These are phyloP conservation scores for Paramecium caudatum DNA, from an alignment of 73 alveolate species.

Conservation along the genomic window DNA sequence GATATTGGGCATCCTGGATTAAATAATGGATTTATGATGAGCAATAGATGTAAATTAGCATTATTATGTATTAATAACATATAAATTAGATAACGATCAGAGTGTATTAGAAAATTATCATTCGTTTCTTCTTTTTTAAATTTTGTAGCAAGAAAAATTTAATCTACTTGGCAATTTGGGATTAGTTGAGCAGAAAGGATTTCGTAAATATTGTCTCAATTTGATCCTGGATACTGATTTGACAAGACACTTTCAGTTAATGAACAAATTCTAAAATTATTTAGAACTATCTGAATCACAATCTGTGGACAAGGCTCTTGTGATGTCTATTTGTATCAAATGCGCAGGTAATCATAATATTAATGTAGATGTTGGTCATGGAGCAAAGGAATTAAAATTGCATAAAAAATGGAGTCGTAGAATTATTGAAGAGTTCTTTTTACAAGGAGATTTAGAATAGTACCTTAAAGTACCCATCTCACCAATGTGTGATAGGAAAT, in stretches of 20 bases:
- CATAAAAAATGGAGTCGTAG: conserved; percentile 66
- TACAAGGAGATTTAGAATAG: conserved; percentile 70
- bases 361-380: conserved; percentile 71
- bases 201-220: conserved; percentile 54
- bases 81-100: conserved; percentile 69
- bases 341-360: conserved; percentile 65
- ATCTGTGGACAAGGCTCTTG: not conserved
- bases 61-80: conserved; percentile 59
- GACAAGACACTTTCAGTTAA: conserved; percentile 38
- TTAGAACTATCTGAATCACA: conserved; percentile 28
- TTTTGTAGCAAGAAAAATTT: not conserved
- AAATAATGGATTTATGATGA: conserved; percentile 76
- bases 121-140: conserved; percentile 59
- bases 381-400: conserved; percentile 43
- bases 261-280: conserved; percentile 62
- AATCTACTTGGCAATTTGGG: not conserved
- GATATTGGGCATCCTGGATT: conserved; percentile 86
- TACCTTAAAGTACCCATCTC: conserved; percentile 63
- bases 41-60: conserved; percentile 77
- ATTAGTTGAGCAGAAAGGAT: conserved; percentile 8
- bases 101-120: conserved; percentile 85
- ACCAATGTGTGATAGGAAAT: conserved; percentile 70
- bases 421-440: conserved; percentile 72
- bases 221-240: conserved; percentile 53
- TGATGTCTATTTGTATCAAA: conserved; percentile 62